These are phyloP conservation scores for Fallopia convolvulus DNA, from an alignment of 148 eudicot species.

Conservation along the genomic window DNA sequence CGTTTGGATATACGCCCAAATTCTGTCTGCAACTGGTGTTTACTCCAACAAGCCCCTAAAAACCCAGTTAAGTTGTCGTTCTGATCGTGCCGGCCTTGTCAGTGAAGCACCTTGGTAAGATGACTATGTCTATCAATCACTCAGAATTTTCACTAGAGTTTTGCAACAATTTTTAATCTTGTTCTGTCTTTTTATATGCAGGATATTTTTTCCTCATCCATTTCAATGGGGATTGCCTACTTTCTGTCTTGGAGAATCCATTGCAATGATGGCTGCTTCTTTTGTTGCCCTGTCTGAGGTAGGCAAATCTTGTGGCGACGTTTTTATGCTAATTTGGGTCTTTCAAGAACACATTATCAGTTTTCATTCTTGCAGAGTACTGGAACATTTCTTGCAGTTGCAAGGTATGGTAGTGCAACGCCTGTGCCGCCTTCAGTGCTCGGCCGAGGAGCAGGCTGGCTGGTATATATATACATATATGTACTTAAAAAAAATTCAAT, in stretches of 20 bases:
- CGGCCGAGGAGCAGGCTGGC: slow-evolving; percentile 67
- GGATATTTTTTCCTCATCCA: slow-evolving; percentile 62
- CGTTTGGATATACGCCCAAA: slow-evolving; percentile 39
- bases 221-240: slow-evolving; percentile 76
- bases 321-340: too few relatives aligned
- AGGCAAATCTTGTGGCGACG: slow-evolving; percentile 1
- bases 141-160: neutral
- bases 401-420: slow-evolving; percentile 83
- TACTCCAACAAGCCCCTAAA: slow-evolving; percentile 23
- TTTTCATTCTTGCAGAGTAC: slow-evolving; percentile 41
- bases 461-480: slow-evolving; percentile 29
- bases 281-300: slow-evolving; percentile 82
- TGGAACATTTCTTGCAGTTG: slow-evolving; percentile 60
- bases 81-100: slow-evolving; percentile 43
- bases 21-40: slow-evolving; percentile 46
- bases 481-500: neutral
- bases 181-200: slow-evolving; percentile 14
- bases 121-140: neutral
- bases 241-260: slow-evolving; percentile 37
- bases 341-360: too few relatives aligned
- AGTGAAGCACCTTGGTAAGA: slow-evolving; percentile 49
- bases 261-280: slow-evolving; percentile 50
- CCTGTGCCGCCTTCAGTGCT: slow-evolving; percentile 81
- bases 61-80: slow-evolving; percentile 26
- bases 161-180: neutral